These are phyloP conservation scores for Phalaenopsis aphrodite DNA, from an alignment of 106 monocot species.

Conservation along the genomic window DNA sequence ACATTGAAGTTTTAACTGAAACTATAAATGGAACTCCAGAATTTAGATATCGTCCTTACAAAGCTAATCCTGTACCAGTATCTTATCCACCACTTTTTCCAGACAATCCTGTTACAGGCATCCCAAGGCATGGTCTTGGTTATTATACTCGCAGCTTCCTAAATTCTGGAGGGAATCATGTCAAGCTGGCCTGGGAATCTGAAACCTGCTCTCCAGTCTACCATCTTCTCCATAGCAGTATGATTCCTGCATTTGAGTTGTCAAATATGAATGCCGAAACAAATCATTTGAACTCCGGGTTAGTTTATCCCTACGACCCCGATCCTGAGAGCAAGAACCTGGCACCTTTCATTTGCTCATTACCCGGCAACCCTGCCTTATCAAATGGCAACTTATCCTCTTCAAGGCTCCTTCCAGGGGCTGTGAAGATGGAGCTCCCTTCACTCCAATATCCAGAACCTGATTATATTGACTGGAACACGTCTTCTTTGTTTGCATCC, in stretches of 20 bases:
- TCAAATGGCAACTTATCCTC: slow-evolving; percentile 38
- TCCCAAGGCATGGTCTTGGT: slow-evolving; percentile 17
- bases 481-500: not conserved
- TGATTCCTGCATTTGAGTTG: slow-evolving; percentile 15
- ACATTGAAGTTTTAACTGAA: slow-evolving; percentile 9
- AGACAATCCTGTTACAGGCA: slow-evolving; percentile 15
- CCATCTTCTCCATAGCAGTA: not conserved
- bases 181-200: slow-evolving; percentile 15
- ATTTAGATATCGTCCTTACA: not conserved
- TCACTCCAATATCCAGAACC: slow-evolving; percentile 57
- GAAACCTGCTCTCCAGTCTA: slow-evolving; percentile 18
- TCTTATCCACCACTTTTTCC: slow-evolving; percentile 2
- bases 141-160: slow-evolving; percentile 19
- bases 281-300: slow-evolving; percentile 6
- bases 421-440: slow-evolving; percentile 69
- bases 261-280: not conserved
- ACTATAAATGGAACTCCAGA: not conserved
- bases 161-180: slow-evolving; percentile 7
- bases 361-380: slow-evolving; percentile 27
- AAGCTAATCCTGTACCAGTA: not conserved
- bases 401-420: slow-evolving; percentile 23
- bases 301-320: slow-evolving; percentile 25
- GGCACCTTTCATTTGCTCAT: slow-evolving; percentile 4
- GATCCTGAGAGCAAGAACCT: slow-evolving; percentile 16
- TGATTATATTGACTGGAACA: not conserved